Evolutionary conservation across 768 basidiomycete genomes (phyloP).

Genomic region (Clitopilus passeckerianus): DNA sequence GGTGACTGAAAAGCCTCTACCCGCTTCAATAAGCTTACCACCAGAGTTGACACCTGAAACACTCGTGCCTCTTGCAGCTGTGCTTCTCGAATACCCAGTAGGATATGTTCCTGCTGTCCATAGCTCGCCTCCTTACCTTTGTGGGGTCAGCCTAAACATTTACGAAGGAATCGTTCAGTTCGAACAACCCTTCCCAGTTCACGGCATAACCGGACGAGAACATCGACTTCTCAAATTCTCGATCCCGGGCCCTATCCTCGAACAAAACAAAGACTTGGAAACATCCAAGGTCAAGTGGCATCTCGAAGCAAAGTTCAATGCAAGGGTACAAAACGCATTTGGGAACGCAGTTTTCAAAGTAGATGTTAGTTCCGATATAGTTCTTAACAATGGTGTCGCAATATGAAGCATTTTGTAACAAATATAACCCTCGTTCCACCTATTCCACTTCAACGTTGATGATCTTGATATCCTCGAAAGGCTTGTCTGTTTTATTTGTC

Average conservation of each 20-base stretch:
- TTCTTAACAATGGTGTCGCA: neutral
- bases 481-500: conserved; percentile 80
- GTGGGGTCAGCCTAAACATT: conserved; percentile 41
- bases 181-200: conserved; percentile 6
- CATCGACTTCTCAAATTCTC: conserved; percentile 54
- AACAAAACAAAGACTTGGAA: conserved; percentile 13
- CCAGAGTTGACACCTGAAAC: conserved; percentile 16
- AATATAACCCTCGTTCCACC: neutral
- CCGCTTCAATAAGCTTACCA: conserved; percentile 23
- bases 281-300: conserved; percentile 19
- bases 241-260: conserved; percentile 33
- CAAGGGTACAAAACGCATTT: conserved; percentile 20
- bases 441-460: conserved; percentile 73
- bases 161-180: conserved; percentile 35
- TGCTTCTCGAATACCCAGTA: conserved; percentile 60
- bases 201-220: neutral
- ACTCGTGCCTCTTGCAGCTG: conserved; percentile 49
- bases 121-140: conserved; percentile 33
- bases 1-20: neutral
- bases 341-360: conserved; percentile 5
- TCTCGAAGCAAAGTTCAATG: conserved; percentile 28
- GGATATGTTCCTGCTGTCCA: conserved; percentile 34
- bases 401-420: neutral
- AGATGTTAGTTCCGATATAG: neutral
- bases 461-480: conserved; percentile 92